These are phyloP conservation scores for Russula sp. DNA, from an alignment of 768 basidiomycete species.

Conservation along the genomic window DNA sequence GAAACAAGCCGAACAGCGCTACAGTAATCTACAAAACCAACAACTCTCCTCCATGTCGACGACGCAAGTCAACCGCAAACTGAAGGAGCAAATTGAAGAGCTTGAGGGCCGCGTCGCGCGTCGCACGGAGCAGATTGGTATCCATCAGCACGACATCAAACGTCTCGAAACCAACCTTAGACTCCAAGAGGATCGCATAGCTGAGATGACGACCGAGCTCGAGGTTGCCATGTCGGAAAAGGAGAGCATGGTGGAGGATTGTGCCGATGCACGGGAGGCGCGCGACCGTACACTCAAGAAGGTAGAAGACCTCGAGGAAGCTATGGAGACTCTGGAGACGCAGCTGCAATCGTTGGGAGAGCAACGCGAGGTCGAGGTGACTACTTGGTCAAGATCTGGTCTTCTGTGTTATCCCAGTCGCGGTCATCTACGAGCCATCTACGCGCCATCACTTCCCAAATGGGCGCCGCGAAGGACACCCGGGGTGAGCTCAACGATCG, in stretches of 20 bases:
- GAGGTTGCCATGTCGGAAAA: conserved; percentile 65
- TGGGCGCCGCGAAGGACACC: conserved; percentile 3
- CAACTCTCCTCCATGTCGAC: conserved; percentile 64
- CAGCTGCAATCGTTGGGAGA: conserved; percentile 32
- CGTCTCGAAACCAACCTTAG: conserved; percentile 71
- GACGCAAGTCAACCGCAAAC: conserved; percentile 42
- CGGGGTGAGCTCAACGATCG: conserved; percentile 21
- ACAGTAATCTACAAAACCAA: conserved; percentile 59
- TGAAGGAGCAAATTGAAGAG: conserved; percentile 65
- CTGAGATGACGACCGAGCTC: conserved; percentile 66
- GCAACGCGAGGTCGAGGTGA: conserved; percentile 33
- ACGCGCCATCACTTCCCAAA: conserved; percentile 1
- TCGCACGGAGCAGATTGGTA: conserved; percentile 69
- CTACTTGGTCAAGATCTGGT: conserved; percentile 33
- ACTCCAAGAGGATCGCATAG: conserved; percentile 70
- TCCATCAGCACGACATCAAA: conserved; percentile 76
- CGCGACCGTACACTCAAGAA: conserved; percentile 59
- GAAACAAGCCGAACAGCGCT: conserved; percentile 55
- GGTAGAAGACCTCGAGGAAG: conserved; percentile 61
- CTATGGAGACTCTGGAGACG: conserved; percentile 48
- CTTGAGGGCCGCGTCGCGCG: conserved; percentile 63
- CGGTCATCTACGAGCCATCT: conserved; percentile 7
- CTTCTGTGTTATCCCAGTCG: conserved; percentile 23
- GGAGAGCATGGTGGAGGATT: conserved; percentile 82
- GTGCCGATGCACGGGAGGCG: conserved; percentile 70